These are phyloP conservation scores for Crepidotus variabilis DNA, from an alignment of 768 basidiomycete genomes.

Conservation along the genomic window DNA sequence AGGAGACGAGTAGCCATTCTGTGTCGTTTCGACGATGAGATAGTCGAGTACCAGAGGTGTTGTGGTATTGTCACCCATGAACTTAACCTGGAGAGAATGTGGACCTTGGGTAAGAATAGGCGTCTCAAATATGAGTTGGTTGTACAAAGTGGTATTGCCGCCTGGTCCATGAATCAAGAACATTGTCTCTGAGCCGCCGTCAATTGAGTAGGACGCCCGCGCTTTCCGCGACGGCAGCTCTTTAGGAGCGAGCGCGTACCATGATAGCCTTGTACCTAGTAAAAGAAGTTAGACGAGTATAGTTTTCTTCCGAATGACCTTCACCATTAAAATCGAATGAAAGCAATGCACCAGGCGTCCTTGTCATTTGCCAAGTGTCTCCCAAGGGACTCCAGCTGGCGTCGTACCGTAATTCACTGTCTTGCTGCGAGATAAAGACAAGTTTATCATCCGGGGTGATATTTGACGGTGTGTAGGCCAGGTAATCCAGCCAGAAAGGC, in stretches of 20 bases:
- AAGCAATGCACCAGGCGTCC: conserved; percentile 6
- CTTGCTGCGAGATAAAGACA: conserved; percentile 10
- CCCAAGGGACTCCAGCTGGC: conserved; percentile 14
- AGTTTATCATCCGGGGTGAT: conserved; percentile 10
- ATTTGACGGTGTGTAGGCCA: conserved; percentile 22
- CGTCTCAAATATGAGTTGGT: conserved; percentile 19
- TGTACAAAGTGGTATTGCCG: conserved; percentile 7
- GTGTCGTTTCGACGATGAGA: conserved; percentile 14
- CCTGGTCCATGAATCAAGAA: conserved; percentile 14
- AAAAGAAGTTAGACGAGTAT: not conserved
- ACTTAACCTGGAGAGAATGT: conserved; percentile 18
- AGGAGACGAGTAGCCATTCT: too few relatives aligned
- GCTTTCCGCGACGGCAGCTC: conserved; percentile 12
- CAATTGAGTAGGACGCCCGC: conserved; percentile 18
- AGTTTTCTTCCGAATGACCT: not conserved
- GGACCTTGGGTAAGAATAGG: conserved; percentile 11
- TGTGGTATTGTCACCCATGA: conserved; percentile 10
- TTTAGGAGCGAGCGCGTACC: conserved; percentile 17
- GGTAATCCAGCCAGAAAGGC: conserved; percentile 27
- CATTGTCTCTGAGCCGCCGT: conserved; percentile 10
- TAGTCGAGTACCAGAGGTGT: conserved; percentile 19
- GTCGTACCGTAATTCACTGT: conserved; percentile 17
- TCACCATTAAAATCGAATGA: conserved; percentile 18
- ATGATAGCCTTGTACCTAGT: conserved; percentile 16
- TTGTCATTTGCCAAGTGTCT: conserved; percentile 14